Base-by-base conservation (phyloP, 371 early-diverging fungal species). In the Circinella umbellata region DNA sequence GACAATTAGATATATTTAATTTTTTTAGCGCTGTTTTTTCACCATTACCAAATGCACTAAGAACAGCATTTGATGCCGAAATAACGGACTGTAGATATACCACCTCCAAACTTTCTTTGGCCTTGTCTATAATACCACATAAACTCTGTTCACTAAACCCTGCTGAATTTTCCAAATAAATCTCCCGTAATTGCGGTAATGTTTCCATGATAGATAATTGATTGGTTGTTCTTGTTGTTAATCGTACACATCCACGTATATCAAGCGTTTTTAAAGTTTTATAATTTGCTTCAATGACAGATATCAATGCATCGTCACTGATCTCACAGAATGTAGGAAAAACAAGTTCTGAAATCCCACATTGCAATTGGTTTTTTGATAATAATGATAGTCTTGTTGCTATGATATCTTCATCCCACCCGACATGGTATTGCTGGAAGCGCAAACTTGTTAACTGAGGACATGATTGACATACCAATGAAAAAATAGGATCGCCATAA, bases 1-100 rank as follows among this genome's bases (percentile, higher is more conserved):
- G 66, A 20, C 77, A 77, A 7, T 61, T 39, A 2, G 77, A 73
- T 5, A 83, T 63, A 66, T 83, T 76, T 1, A 83, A 18, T 5
- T 48, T 3, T 17, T 38, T 54, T 8, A 77, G 51, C 14, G 62
- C 13, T 36, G 37, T 20, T 66, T 27, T 27, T 27, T 61, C 5
- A 42, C 61, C 5, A 62, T 7, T 66, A 27, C 27, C 27, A 13
- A 83, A 9, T 7, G 64, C 70, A 4, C 38, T 63, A 11, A 77
- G n/a, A 6, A 76, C 61, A 0, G 18, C 37, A 47, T 80, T 77
- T 17, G 66, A 73, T 0, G 79, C 71, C 35, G 54, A 48, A 5
- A 42, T 38, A n/a, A 69, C 46, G 34, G 54, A 37, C 18, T 20
- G 35, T 9, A 75, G 20, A 18, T 55, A 36, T 4, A 69, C 69